These are phyloP conservation scores for Alnus glutinosa DNA, from an alignment of 306 rosid species.

Conservation along the genomic window DNA sequence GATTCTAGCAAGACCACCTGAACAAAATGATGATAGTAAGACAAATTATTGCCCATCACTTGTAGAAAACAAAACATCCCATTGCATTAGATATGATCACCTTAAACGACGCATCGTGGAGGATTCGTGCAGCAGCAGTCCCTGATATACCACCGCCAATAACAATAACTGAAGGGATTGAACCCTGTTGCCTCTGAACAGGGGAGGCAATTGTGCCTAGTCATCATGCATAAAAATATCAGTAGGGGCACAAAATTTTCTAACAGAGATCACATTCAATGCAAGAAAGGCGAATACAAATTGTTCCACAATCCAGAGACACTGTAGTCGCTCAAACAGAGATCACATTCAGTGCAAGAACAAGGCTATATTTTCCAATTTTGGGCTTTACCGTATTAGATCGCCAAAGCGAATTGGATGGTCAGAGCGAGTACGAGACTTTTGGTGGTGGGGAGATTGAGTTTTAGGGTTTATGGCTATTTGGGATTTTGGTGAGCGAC, in stretches of 20 bases:
- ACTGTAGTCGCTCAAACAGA: neutral
- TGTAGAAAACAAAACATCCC: neutral
- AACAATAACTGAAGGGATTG: constrained; percentile 71
- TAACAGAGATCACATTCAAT: neutral
- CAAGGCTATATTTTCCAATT: too few relatives aligned
- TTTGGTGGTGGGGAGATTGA: too few relatives aligned
- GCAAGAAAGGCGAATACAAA: too few relatives aligned
- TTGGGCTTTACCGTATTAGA: too few relatives aligned
- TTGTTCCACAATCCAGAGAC: too few relatives aligned
- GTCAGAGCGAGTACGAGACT: too few relatives aligned
- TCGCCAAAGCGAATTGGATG: too few relatives aligned
- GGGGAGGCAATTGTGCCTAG: constrained; percentile 41
- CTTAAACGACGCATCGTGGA: constrained; percentile 75
- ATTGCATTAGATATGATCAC: constrained; percentile 31
- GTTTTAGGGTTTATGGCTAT: too few relatives aligned
- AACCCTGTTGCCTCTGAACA: constrained; percentile 34
- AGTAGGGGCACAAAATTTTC: constrained; percentile 12
- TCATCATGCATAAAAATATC: constrained; percentile 29
- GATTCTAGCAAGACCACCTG: constrained; percentile 80
- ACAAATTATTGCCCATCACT: too few relatives aligned
- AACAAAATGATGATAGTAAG: constrained; percentile 27
- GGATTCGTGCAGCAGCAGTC: constrained; percentile 75
- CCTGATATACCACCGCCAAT: constrained; percentile 94
- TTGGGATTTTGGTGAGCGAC: too few relatives aligned
- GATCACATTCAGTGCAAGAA: neutral